Base-by-base conservation (phyloP, 2,329 filamentous ascomycete genomes). In the Alternaria panax region DNA sequence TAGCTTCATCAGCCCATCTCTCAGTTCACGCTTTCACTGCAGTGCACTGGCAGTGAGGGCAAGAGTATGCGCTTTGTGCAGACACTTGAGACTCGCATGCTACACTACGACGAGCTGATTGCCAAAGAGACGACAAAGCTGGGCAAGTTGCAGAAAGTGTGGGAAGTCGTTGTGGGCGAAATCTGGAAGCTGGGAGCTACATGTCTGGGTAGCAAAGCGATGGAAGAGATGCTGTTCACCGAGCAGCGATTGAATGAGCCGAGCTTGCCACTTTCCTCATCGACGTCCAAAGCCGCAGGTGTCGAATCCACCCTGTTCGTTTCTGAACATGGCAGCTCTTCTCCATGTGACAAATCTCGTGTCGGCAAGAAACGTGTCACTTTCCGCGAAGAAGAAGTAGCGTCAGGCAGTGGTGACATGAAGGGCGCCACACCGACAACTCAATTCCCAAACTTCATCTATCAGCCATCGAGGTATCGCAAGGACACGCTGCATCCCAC, bases 141-240 rank as follows among this genome's bases (percentile, higher is more conserved):
- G 5, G 42, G 57, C 11, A 51, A 45, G 9, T 41, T 78, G 30
- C 64, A 72, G 18, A 59, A 45, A 9, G 54, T 70, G 28, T 78
- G 76, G 75, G 68, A 73, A 48, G 32, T 22, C 0, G 52, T 71
- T 2, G 57, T 73, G 3, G 68, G 68, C 20, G 72, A 78, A 59
- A 73, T 78, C 18, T 75, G 68, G 65, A 71, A 73, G 46, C 40
- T 71, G 4, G 73, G 74, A 7, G 51, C 64, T 0, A 48, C 36
- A 9, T 66, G 60, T 28, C 47, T 78, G 16, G 75, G 74, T 4
- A 57, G 73, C 41, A 55, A 57, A 3, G 46, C 27, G 0, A 71
- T 76, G 66, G 32, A 63, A 12, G 20, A 57, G 14, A 38, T 76
- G 16, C 48, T 75, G 11, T 60, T 69, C 24, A 45, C 56, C 4